These are phyloP conservation scores for Aspergillus cristatus DNA, from an alignment of 495 filamentous ascomycete genomes.

Conservation along the genomic window DNA sequence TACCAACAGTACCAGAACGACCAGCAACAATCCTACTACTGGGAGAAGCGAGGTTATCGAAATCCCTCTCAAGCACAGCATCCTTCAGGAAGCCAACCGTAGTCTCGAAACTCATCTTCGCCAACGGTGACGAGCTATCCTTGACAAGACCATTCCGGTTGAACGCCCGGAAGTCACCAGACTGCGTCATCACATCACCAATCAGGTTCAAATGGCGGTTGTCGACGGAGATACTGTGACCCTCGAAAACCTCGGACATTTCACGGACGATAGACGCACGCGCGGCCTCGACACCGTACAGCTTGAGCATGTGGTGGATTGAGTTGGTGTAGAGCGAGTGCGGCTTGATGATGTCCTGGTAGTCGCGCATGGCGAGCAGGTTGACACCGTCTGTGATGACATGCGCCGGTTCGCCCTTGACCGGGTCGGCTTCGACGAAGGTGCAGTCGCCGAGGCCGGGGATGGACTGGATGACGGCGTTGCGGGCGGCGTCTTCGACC, in stretches of 20 bases:
- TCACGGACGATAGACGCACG: conserved; percentile 80
- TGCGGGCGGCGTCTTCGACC: conserved; percentile 66
- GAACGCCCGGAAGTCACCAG: conserved; percentile 80
- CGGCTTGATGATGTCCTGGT: conserved; percentile 76
- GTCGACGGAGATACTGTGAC: conserved; percentile 91
- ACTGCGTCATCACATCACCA: conserved; percentile 90
- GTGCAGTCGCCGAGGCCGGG: conserved; percentile 61
- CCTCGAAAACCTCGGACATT: conserved; percentile 75
- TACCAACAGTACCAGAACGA: conserved; percentile 70
- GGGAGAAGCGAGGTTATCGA: conserved; percentile 78
- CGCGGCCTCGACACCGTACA: conserved; percentile 91
- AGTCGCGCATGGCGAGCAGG: conserved; percentile 79
- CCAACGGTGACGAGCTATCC: conserved; percentile 75
- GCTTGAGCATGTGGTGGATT: conserved; percentile 68
- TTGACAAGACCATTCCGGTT: conserved; percentile 75
- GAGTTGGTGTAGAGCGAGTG: conserved; percentile 87
- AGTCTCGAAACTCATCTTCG: conserved; percentile 99
- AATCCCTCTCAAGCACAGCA: conserved; percentile 79
- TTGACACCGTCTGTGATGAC: conserved; percentile 83
- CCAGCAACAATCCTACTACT: conserved; percentile 85
- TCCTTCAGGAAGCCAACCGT: conserved; percentile 88
- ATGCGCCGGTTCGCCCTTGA: conserved; percentile 43
- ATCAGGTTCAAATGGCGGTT: conserved; percentile 90
- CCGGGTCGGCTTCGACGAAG: conserved; percentile 55
- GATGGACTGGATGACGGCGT: conserved; percentile 81